phyloP scores from a whole-genome alignment of 805 yeast genomes.

The Candida caryicola region DNA sequence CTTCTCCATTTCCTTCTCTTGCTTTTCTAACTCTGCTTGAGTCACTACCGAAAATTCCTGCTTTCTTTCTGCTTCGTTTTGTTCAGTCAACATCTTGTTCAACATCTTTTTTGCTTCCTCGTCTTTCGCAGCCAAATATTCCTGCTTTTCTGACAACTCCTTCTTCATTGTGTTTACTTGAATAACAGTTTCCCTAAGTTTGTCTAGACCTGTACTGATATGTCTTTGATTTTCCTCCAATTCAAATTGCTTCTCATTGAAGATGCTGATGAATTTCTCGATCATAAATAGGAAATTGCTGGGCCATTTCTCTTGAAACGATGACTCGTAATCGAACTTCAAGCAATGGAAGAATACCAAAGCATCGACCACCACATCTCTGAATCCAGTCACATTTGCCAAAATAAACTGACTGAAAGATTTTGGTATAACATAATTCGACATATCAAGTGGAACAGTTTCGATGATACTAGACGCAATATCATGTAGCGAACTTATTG shows the following conservation, averaged over 20 bases:
- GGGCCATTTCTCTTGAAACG: slow-evolving; percentile 39
- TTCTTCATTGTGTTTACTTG: slow-evolving; percentile 61
- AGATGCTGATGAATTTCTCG: slow-evolving; percentile 42
- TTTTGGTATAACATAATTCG: slow-evolving; percentile 37
- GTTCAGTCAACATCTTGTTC: slow-evolving; percentile 74
- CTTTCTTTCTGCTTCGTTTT: slow-evolving; percentile 88
- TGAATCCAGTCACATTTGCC: slow-evolving; percentile 17
- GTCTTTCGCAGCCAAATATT: slow-evolving; percentile 52
- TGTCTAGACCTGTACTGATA: slow-evolving; percentile 68
- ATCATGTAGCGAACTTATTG: slow-evolving; percentile 43
- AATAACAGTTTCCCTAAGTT: slow-evolving; percentile 71
- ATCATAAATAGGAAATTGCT: slow-evolving; percentile 54
- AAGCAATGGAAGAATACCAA: slow-evolving; percentile 46
- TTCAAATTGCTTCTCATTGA: slow-evolving; percentile 40
- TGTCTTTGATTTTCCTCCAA: slow-evolving; percentile 70
- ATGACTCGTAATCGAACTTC: slow-evolving; percentile 10
- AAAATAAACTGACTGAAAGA: slow-evolving; percentile 12
- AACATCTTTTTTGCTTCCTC: slow-evolving; percentile 68
- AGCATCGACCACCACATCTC: slow-evolving; percentile 48
- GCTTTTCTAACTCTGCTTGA: slow-evolving; percentile 63
- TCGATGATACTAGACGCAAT: slow-evolving; percentile 46
- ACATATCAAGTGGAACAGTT: slow-evolving; percentile 51
- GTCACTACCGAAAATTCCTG: slow-evolving; percentile 81
- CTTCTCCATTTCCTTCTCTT: slow-evolving; percentile 56
- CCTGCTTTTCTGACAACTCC: slow-evolving; percentile 52